phyloP scores from a whole-genome alignment of 805 yeast species.

The Sugiyamaella floridensis region DNA sequence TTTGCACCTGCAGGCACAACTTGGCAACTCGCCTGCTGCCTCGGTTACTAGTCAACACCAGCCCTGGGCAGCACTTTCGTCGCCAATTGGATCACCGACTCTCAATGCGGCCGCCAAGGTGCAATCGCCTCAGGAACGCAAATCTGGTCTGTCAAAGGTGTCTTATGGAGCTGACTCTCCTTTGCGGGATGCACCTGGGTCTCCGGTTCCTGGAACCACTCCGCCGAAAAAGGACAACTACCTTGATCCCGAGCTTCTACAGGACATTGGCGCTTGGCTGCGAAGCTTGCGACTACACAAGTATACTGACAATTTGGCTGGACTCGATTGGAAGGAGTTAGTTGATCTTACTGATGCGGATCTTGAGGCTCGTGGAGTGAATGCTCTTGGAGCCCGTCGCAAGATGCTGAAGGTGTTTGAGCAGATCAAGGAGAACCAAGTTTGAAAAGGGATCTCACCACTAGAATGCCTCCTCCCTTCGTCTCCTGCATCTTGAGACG shows the following conservation, averaged over 20 bases:
- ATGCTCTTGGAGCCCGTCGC: constrained; percentile 92
- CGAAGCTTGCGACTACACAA: constrained; percentile 85
- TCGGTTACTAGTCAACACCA: background rate
- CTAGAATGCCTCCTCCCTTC: no score
- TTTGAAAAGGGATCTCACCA: background rate
- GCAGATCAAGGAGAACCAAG: constrained; percentile 56
- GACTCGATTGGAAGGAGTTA: constrained; percentile 71
- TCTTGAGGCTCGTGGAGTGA: constrained; percentile 74
- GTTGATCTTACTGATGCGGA: constrained; percentile 61
- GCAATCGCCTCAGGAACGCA: constrained; percentile 11
- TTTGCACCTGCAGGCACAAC: constrained; percentile 6
- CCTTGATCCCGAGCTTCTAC: constrained; percentile 37
- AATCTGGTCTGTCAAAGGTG: constrained; percentile 11
- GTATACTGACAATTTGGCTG: constrained; percentile 77
- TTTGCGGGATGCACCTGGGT: constrained; percentile 28
- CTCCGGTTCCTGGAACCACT: constrained; percentile 34
- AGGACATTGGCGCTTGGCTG: constrained; percentile 88
- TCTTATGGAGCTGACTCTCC: constrained; percentile 8
- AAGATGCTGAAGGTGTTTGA: constrained; percentile 88
- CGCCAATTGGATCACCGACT: background rate
- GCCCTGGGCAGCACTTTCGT: background rate
- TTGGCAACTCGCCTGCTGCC: background rate
- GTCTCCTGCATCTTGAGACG: no score
- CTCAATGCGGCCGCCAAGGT: background rate
- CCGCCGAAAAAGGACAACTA: constrained; percentile 35